Evolutionary conservation across 2,329 filamentous ascomycete species (phyloP).

Genomic region (Pseudofabraea citricarpa): DNA sequence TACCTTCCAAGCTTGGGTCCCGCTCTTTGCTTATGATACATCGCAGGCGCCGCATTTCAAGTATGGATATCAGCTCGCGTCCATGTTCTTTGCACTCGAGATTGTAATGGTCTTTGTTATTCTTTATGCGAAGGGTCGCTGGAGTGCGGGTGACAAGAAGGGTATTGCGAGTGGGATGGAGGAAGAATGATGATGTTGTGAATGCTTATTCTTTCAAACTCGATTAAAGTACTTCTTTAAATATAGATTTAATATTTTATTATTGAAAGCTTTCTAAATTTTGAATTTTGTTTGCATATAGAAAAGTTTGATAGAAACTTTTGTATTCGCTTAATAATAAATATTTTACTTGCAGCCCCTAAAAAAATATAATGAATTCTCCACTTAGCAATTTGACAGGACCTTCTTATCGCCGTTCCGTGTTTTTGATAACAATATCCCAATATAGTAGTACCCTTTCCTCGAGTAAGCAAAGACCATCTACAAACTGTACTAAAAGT

Average conservation of each 20-base stretch:
- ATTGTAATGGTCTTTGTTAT: constrained; percentile 8
- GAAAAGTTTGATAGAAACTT: too few species aligned
- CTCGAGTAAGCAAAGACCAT: background rate
- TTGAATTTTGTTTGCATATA: too few species aligned
- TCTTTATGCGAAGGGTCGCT: background rate
- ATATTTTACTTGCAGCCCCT: too few species aligned
- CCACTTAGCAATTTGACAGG: too few species aligned
- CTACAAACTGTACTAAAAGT: background rate
- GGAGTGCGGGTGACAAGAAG: background rate
- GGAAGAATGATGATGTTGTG: background rate
- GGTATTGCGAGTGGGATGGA: background rate
- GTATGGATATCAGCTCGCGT: constrained; percentile 28
- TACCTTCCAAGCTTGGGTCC: constrained; percentile 13
- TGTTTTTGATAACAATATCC: constrained; percentile 1
- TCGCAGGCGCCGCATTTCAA: constrained; percentile 26
- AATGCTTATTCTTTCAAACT: too few species aligned
- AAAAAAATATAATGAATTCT: too few species aligned
- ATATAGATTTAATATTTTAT: too few species aligned
- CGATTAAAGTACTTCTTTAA: too few species aligned
- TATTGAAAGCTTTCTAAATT: too few species aligned
- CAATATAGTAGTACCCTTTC: background rate
- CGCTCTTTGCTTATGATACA: constrained; percentile 9
- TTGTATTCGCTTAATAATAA: too few species aligned
- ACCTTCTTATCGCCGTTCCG: background rate
- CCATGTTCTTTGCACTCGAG: constrained; percentile 24